phyloP scores from a whole-genome alignment of 2,329 filamentous ascomycete species.

The Alternaria solani region DNA sequence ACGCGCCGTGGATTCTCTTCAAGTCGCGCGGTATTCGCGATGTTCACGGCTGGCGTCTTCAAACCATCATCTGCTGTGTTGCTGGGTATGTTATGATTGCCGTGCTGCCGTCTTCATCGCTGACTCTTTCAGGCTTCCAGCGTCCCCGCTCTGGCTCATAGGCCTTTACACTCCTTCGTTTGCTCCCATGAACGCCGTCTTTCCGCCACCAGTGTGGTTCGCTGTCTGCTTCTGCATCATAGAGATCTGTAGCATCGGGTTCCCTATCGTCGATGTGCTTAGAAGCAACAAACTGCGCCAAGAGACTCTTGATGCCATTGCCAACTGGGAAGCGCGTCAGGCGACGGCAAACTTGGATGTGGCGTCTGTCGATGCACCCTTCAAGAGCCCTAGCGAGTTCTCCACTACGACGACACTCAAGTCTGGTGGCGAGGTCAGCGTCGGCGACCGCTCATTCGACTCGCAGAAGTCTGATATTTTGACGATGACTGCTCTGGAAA shows the following conservation, averaged over 20 bases:
- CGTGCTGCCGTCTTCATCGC: neutral
- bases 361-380: slow-evolving; percentile 9
- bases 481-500: slow-evolving; percentile 47
- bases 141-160: slow-evolving; percentile 46
- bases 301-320: slow-evolving; percentile 46
- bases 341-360: slow-evolving; percentile 15
- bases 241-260: slow-evolving; percentile 42
- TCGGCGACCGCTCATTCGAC: slow-evolving; percentile 32
- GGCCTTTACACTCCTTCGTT: slow-evolving; percentile 45
- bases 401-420: slow-evolving; percentile 33
- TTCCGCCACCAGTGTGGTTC: slow-evolving; percentile 44
- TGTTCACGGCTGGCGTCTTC: slow-evolving; percentile 44
- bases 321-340: slow-evolving; percentile 44
- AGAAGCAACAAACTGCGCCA: slow-evolving; percentile 36
- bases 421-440: slow-evolving; percentile 14
- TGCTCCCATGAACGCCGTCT: slow-evolving; percentile 31
- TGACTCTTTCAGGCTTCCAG: slow-evolving; percentile 36
- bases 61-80: slow-evolving; percentile 46
- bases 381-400: slow-evolving; percentile 25
- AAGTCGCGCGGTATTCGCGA: slow-evolving; percentile 45
- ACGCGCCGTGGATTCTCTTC: slow-evolving; percentile 47
- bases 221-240: slow-evolving; percentile 44
- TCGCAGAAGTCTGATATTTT: slow-evolving; percentile 42
- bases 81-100: slow-evolving; percentile 33
- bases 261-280: slow-evolving; percentile 42